Base-by-base conservation (phyloP, 2,329 filamentous ascomycete species). In the Apiospora rasikravindrae region DNA sequence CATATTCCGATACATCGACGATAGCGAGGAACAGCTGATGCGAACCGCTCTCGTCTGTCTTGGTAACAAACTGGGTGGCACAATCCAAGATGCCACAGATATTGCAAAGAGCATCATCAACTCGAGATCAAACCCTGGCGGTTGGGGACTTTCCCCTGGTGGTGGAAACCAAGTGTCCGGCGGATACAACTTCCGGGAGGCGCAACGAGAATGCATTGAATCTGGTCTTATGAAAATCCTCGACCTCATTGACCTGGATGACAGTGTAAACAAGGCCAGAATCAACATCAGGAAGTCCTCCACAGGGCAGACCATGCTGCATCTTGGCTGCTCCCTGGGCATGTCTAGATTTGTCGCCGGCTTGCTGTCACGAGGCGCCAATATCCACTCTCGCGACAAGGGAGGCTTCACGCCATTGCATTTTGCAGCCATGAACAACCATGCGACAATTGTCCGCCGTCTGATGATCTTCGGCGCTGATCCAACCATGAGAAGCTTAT, bases 331-430 rank as follows among this genome's bases (percentile, higher is more conserved):
- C 76, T 92, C 92, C 11, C 84, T 95, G 16, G 94, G 94, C 7
- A 88, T 94, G 76, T 89, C 91, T 74, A 89, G 93, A 67, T 92
- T 97, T 74, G 93, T 93, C 69, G 93, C 93, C 16, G 93, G 91
- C 42, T 86, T 97, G 37, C 84, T 97, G 26, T 92, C 91, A 13
- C 89, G 93, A 74, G 93, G 94, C n/a, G 94, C 93, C 26, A 92
- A 93, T 77, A 90, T 92, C 0, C 91, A 96, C 77, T 85, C 91
- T 49, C 88, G 90, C 71, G 94, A 97, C 79, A 92, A 91, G 74
- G 92, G 92, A 69, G 94, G 94, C 29, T 96, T 94, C 81, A 94
- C 93, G 5, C 91, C 94, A 19, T 88, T 97, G 84, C 94, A 97
- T 81, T 89, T 96, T 79, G 94, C 94, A 26, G 91, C 93, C 37